These are phyloP conservation scores for Pascua sp. DNA, from an alignment of 1,284 basidiomycete genomes.

Conservation along the genomic window DNA sequence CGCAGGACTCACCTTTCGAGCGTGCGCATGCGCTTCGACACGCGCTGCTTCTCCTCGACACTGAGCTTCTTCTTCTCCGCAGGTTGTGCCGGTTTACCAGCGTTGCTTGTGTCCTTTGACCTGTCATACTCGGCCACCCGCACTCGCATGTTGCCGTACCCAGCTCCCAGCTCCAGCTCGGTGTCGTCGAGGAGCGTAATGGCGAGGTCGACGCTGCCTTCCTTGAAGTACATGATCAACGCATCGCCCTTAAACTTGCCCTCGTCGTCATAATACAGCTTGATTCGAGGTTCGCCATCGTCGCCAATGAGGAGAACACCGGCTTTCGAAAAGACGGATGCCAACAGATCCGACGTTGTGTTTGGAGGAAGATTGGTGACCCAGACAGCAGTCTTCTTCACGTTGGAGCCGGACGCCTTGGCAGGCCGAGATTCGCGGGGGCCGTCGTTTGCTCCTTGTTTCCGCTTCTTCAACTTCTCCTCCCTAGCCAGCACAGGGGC, in stretches of 20 bases:
- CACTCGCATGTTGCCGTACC: conserved; percentile 71
- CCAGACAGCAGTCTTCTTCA: conserved; percentile 84
- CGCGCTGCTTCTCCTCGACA: conserved; percentile 74
- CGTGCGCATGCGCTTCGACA: conserved; percentile 73
- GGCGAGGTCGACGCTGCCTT: conserved; percentile 85
- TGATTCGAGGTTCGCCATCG: conserved; percentile 79
- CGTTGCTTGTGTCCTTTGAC: conserved; percentile 63
- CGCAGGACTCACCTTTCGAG: conserved; percentile 68
- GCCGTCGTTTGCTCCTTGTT: conserved; percentile 39
- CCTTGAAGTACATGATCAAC: conserved; percentile 94
- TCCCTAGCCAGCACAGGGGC: conserved; percentile 73
- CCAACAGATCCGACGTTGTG: conserved; percentile 69
- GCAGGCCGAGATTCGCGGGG: conserved; percentile 47
- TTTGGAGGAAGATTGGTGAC: conserved; percentile 80
- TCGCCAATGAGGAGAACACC: conserved; percentile 92
- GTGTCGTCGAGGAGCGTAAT: conserved; percentile 86
- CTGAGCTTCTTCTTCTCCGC: conserved; percentile 59
- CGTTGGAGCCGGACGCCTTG: conserved; percentile 46
- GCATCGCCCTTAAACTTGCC: conserved; percentile 95
- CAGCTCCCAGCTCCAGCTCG: conserved; percentile 73
- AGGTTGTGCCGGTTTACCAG: conserved; percentile 62
- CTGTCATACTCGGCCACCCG: conserved; percentile 73
- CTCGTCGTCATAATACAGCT: conserved; percentile 85
- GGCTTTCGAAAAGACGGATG: conserved; percentile 78
- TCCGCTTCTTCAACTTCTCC: conserved; percentile 58